These are phyloP conservation scores for Agrocybe chaxingu DNA, from an alignment of 768 basidiomycete species.

Conservation along the genomic window DNA sequence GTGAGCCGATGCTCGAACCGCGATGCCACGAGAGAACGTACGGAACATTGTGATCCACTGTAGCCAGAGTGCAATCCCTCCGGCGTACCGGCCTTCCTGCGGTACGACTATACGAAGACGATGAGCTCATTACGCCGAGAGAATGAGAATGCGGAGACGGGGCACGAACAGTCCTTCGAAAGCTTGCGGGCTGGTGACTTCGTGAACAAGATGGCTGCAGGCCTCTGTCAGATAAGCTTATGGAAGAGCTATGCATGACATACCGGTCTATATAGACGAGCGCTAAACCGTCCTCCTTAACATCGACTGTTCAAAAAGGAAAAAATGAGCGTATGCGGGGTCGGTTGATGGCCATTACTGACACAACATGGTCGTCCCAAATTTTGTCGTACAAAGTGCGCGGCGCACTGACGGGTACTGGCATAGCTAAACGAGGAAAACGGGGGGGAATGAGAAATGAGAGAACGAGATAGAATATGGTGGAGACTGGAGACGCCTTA, in stretches of 20 bases:
- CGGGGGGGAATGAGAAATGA: constrained; percentile 1
- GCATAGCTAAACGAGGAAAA: constrained; percentile 27
- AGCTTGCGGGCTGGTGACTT: constrained; percentile 93
- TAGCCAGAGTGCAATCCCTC: constrained; percentile 87
- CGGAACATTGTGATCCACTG: constrained; percentile 88
- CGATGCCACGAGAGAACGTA: constrained; percentile 34
- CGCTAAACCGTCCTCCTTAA: constrained; percentile 72
- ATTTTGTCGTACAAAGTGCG: constrained; percentile 98
- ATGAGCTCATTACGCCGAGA: constrained; percentile 11
- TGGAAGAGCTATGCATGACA: constrained; percentile 10
- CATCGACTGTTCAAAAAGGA: constrained; percentile 44
- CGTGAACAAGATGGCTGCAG: constrained; percentile 67
- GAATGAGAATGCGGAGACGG: not conserved
- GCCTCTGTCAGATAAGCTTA: constrained; percentile 3
- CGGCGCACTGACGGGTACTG: constrained; percentile 45
- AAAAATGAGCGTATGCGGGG: constrained; percentile 11
- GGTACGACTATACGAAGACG: constrained; percentile 45
- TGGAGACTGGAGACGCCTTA: not conserved
- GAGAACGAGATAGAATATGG: constrained; percentile 8
- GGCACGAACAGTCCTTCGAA: constrained; percentile 75
- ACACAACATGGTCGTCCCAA: constrained; percentile 97
- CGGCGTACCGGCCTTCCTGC: constrained; percentile 77
- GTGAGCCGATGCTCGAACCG: not conserved
- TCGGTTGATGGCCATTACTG: constrained; percentile 24
- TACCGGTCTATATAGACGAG: constrained; percentile 84